Percentiles rank a stretch among this genome's conserved stretches.
These are phyloP conservation scores for Chloris gayana DNA, from an alignment of 176 grass and related monocot species.

Conservation along the genomic window DNA sequence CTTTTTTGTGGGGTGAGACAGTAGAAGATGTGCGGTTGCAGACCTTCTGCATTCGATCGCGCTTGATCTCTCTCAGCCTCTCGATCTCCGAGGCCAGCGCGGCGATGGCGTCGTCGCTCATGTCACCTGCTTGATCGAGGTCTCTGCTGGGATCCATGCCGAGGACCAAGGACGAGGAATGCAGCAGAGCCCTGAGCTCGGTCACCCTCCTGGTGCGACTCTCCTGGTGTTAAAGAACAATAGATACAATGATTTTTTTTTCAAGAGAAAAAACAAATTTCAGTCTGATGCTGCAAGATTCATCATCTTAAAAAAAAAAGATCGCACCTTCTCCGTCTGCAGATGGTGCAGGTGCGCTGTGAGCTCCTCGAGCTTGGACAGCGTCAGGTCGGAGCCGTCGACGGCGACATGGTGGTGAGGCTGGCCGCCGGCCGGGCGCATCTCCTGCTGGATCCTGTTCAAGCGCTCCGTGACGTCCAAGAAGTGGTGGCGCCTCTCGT, in stretches of 20 bases:
- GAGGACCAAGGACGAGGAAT: slow-evolving; percentile 57
- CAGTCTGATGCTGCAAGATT: not conserved
- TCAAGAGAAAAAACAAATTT: no score
- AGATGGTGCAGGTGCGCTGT: slow-evolving; percentile 56
- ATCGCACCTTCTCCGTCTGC: slow-evolving; percentile 70
- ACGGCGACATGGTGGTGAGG: not conserved
- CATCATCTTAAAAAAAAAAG: not conserved
- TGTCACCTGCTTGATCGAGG: slow-evolving; percentile 4
- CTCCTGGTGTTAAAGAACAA: slow-evolving; percentile 40
- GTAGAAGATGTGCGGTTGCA: not conserved
- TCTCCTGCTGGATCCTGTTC: slow-evolving; percentile 52
- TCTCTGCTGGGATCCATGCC: slow-evolving; percentile 61
- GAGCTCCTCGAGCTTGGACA: slow-evolving; percentile 58
- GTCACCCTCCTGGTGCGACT: slow-evolving; percentile 57
- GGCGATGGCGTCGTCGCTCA: slow-evolving; percentile 52
- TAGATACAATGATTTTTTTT: not conserved
- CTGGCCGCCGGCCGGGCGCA: slow-evolving; percentile 22
- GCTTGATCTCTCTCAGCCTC: slow-evolving; percentile 62
- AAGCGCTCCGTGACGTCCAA: slow-evolving; percentile 50
- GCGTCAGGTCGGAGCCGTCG: slow-evolving; percentile 59
- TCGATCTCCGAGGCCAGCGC: slow-evolving; percentile 49
- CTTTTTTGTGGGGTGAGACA: no score
- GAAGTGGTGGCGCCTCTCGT: slow-evolving; percentile 61
- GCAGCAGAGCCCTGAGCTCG: slow-evolving; percentile 48
- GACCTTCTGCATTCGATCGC: slow-evolving; percentile 63